phyloP scores from a whole-genome alignment of 176 grass and related monocot species.

The Melocanna baccifera region DNA sequence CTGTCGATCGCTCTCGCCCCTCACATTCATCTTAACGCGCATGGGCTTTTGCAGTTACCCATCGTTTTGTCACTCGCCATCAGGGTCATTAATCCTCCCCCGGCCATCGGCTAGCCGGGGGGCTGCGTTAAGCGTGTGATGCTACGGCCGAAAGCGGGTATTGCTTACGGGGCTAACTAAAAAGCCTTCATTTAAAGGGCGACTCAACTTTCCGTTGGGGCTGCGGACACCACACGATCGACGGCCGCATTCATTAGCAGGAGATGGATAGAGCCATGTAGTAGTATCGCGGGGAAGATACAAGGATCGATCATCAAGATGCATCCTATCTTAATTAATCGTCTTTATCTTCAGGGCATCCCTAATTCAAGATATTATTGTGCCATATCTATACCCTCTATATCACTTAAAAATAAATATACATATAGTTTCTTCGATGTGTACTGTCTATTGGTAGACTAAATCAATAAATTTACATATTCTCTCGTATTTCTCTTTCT shows the following conservation, averaged over 20 bases:
- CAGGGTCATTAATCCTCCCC: conserved; percentile 13
- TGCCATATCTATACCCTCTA: too few relatives aligned
- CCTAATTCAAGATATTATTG: too few relatives aligned
- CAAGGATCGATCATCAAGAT: neutral
- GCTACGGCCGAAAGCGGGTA: conserved; percentile 32
- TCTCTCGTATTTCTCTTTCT: too few relatives aligned
- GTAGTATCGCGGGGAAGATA: neutral
- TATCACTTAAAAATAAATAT: too few relatives aligned
- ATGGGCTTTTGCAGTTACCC: conserved; percentile 53
- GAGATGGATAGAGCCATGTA: neutral
- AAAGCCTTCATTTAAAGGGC: conserved; percentile 12
- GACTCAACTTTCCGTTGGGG: conserved; percentile 36
- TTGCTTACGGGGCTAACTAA: neutral
- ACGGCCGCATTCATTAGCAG: conserved; percentile 33
- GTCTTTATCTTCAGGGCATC: neutral
- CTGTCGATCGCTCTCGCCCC: conserved; percentile 23
- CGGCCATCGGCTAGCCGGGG: neutral
- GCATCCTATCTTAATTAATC: neutral
- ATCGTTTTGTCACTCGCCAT: conserved; percentile 43
- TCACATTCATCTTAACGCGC: conserved; percentile 48
- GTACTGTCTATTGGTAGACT: too few relatives aligned
- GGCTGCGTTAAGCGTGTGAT: neutral
- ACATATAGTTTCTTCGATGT: too few relatives aligned
- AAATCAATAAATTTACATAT: too few relatives aligned
- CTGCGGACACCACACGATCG: conserved; percentile 21